Percentiles rank a stretch among this genome's conserved stretches.
phyloP scores from a whole-genome alignment of 495 filamentous ascomycete genomes.

The Podospora appendiculata region DNA sequence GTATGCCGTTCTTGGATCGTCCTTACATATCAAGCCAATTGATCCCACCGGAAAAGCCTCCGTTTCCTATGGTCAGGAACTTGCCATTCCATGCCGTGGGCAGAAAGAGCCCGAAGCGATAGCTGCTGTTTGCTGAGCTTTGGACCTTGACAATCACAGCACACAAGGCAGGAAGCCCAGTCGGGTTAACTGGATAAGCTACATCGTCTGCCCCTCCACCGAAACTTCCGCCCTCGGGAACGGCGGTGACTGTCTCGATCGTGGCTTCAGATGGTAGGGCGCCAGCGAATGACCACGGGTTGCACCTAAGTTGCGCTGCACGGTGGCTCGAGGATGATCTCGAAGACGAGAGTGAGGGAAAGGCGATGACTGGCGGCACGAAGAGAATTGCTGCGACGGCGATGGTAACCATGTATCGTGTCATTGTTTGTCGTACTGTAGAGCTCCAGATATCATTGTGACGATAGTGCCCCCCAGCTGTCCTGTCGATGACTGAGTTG shows the following conservation, averaged over 20 bases:
- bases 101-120: constrained; percentile 41
- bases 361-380: no score
- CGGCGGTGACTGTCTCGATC: background rate
- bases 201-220: constrained; percentile 24
- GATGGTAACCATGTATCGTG: no score
- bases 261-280: background rate
- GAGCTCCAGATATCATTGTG: no score
- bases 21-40: constrained; percentile 43
- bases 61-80: constrained; percentile 42
- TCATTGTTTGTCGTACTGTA: no score
- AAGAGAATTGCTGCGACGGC: no score
- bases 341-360: no score
- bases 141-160: constrained; percentile 38
- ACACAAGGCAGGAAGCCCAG: constrained; percentile 38
- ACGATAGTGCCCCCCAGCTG: no score
- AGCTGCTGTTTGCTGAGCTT: constrained; percentile 30
- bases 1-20: no score
- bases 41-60: constrained; percentile 45
- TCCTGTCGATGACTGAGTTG: no score
- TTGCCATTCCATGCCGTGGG: constrained; percentile 37
- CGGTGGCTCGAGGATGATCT: no score
- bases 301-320: no score
- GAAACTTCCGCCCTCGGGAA: constrained; percentile 13
- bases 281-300: no score
- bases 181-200: constrained; percentile 34